Evolutionary conservation across 2,329 filamentous ascomycete genomes (phyloP), one percentile per base, ranked within the genome.

Genomic region (Cladophialophora immunda): DNA sequence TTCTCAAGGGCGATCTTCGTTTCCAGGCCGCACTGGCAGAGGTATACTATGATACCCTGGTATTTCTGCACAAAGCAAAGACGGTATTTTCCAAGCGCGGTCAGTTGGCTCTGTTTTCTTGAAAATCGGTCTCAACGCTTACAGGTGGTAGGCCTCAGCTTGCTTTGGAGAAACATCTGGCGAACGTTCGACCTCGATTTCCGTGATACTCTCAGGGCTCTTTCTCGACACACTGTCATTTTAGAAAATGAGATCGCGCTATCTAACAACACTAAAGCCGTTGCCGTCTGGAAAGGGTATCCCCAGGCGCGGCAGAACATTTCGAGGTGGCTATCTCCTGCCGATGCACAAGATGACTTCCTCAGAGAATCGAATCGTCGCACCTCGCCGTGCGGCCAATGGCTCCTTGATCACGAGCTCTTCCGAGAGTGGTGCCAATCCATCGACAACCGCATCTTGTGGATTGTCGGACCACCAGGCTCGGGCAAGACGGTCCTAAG

Each of bases 401-500:
- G 45, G 45, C 45, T 50, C 6, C 45, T 50, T 13, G 17, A 25
- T 25, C 45, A 50, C 19, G 11, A 50, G 2, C 45, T 25, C 7
- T 50, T 25, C 45, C 19, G 19, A 11, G 19, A 50, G 19, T 50
- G 45, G 45, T 50, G 3, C 19, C 19, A 50, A 13, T 25, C 45
- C 19, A 25, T 13, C 19, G 7, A 25, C 9, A 22, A 22, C 19
- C 19, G 45, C 3, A 25, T 50, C 7, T 22, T 55, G 22, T 55
- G 53, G 53, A 30, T 30, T 30, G 53, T 27, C 79, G 95, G 95
- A 0, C 95, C 95, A 3, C 94, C 95, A 1, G 95, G 95, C 79
- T 98, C 95, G 17, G 95, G 95, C 76, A 99, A 99, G 85, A 98
- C 95, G 5, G 84, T 99, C 52, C 86, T 99, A 68, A 95, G 95